Conservation (phyloP, 2,329 filamentous ascomycete genomes). For the Chaetothyriales sp. region DNA sequence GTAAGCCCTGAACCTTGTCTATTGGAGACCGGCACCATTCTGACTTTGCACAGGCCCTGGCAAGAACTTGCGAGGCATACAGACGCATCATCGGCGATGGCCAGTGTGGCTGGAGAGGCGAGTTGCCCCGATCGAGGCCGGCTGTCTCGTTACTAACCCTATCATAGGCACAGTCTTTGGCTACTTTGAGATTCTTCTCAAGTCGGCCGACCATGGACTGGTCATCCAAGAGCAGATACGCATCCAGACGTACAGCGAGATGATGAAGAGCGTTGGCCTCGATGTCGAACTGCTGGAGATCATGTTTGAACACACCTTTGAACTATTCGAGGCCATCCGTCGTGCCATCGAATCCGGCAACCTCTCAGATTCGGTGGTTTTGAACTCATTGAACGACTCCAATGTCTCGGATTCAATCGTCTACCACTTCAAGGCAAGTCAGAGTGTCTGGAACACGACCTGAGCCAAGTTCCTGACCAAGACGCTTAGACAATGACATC, state of each 20-base stretch:
- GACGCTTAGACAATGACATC: slow-evolving; percentile 57
- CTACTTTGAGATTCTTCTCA: slow-evolving; percentile 77
- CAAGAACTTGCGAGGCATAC: slow-evolving; percentile 72
- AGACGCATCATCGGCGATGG: slow-evolving; percentile 82
- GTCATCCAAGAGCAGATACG: slow-evolving; percentile 58
- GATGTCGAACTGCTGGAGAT: slow-evolving; percentile 60
- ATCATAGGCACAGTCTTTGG: slow-evolving; percentile 70
- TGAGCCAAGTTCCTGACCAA: slow-evolving; percentile 6
- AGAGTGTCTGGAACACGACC: slow-evolving; percentile 7
- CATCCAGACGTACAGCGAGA: slow-evolving; percentile 53
- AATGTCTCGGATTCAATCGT: slow-evolving; percentile 58
- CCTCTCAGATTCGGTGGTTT: slow-evolving; percentile 43
- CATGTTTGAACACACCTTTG: slow-evolving; percentile 61
- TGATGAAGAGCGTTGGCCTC: slow-evolving; percentile 56
- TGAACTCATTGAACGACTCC: slow-evolving; percentile 58
- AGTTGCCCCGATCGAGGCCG: slow-evolving; percentile 12
- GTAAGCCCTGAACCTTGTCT: slow-evolving; percentile 32
- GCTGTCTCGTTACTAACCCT: slow-evolving; percentile 14
- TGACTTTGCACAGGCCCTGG: slow-evolving; percentile 46
- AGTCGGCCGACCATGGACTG: slow-evolving; percentile 46
- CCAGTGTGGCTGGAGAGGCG: slow-evolving; percentile 94
- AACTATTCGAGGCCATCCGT: slow-evolving; percentile 50
- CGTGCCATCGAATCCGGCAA: slow-evolving; percentile 40
- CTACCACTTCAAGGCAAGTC: slow-evolving; percentile 56
- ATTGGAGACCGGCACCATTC: slow-evolving; percentile 3